phyloP scores from a whole-genome alignment of 2,329 filamentous ascomycete species.

The Nemania sp. region DNA sequence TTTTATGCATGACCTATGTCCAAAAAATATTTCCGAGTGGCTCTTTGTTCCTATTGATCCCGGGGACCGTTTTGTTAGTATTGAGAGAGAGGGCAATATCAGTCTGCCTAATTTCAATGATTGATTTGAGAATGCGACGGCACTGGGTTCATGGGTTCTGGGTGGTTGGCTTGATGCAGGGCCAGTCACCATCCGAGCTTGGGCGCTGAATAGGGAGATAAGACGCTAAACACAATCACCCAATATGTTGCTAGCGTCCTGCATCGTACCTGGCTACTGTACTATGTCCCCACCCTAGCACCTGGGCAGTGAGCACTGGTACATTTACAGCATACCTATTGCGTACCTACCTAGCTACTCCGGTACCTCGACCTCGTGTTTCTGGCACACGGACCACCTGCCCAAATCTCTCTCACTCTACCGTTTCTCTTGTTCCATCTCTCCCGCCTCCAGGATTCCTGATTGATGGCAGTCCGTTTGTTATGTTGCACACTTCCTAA shows the following conservation, averaged over 20 bases:
- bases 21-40: background rate
- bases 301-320: background rate
- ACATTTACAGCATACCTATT: background rate
- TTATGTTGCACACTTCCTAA: conserved; percentile 26
- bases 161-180: conserved; percentile 3
- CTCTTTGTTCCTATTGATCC: conserved; percentile 7
- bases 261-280: conserved; percentile 30
- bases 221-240: conserved; percentile 16
- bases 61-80: background rate
- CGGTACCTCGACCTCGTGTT: conserved; percentile 15
- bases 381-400: conserved; percentile 30
- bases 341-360: background rate
- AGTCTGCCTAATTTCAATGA: conserved; percentile 13
- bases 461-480: conserved; percentile 18
- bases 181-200: conserved; percentile 7
- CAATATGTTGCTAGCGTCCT: conserved; percentile 30
- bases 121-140: background rate
- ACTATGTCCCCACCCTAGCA: background rate
- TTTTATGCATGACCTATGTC: conserved; percentile 13
- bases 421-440: conserved; percentile 16
- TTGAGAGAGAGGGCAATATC: background rate
- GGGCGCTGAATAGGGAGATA: conserved; percentile 12
- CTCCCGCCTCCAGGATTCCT: conserved; percentile 17
- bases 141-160: background rate
- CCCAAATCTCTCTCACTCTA: conserved; percentile 10